These are phyloP conservation scores for Peterozyma toletana DNA, from an alignment of 805 yeast genomes.

Conservation along the genomic window DNA sequence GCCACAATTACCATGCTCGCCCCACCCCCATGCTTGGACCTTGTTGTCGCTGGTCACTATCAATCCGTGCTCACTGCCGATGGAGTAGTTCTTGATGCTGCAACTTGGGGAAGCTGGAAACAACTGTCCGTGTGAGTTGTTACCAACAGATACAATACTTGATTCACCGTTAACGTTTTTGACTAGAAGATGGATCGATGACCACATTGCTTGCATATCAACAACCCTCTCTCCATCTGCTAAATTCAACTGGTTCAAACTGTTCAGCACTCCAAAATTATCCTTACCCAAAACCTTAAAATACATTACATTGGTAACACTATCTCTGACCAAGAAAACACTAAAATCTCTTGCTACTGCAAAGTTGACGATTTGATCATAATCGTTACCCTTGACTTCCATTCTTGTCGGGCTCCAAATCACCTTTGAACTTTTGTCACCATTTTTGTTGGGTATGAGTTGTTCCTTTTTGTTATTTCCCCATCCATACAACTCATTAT, in stretches of 20 bases:
- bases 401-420: constrained; percentile 17
- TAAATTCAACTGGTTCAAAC: constrained; percentile 1
- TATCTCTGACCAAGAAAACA: constrained; percentile 19
- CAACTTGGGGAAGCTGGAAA: constrained; percentile 16
- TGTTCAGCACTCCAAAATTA: constrained; percentile 13
- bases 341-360: constrained; percentile 58
- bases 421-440: constrained; percentile 10
- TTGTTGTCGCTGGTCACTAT: constrained; percentile 19
- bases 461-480: constrained; percentile 64
- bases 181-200: constrained; percentile 52
- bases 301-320: constrained; percentile 9
- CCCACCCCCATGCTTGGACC: constrained; percentile 94
- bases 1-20: constrained; percentile 97
- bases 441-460: constrained; percentile 19
- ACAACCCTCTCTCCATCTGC: constrained; percentile 4
- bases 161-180: constrained; percentile 2
- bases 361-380: constrained; percentile 10
- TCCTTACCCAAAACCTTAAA: constrained; percentile 26
- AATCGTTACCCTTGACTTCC: not conserved
- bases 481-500: constrained; percentile 54
- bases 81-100: constrained; percentile 21
- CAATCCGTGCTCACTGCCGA: constrained; percentile 89
- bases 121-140: constrained; percentile 69
- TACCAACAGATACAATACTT: constrained; percentile 51
- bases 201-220: constrained; percentile 62